These are phyloP conservation scores for Porpolomopsis calyptriformis DNA, from an alignment of 768 basidiomycete species.

Conservation along the genomic window DNA sequence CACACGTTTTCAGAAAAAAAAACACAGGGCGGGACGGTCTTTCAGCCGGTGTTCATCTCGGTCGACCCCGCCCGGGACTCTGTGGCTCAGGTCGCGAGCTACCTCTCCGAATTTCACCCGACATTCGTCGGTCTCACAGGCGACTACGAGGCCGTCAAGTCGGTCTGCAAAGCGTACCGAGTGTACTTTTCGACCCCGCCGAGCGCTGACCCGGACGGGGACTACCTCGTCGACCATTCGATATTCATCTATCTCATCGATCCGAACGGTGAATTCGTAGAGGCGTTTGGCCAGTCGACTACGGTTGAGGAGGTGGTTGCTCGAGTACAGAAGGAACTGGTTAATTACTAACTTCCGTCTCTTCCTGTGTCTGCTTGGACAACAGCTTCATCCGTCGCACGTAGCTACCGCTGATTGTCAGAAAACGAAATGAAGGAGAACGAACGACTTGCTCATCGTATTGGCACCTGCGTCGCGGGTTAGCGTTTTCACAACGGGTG, in stretches of 20 bases:
- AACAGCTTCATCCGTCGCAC: slow-evolving; percentile 82
- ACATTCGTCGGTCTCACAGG: slow-evolving; percentile 83
- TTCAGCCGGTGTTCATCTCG: slow-evolving; percentile 89
- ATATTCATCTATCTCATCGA: slow-evolving; percentile 99
- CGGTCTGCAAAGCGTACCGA: slow-evolving; percentile 87
- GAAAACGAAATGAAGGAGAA: slow-evolving; percentile 4
- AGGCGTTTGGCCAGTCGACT: slow-evolving; percentile 87
- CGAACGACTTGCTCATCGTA: slow-evolving; percentile 82
- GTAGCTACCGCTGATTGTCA: slow-evolving; percentile 39
- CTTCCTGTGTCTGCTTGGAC: slow-evolving; percentile 66
- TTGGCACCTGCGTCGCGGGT: slow-evolving; percentile 55
- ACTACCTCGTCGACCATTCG: slow-evolving; percentile 95
- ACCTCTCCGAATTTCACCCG: slow-evolving; percentile 83
- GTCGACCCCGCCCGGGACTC: slow-evolving; percentile 93
- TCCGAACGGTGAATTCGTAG: slow-evolving; percentile 85
- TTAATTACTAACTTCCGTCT: no score
- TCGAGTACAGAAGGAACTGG: slow-evolving; percentile 6
- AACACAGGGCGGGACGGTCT: slow-evolving; percentile 53
- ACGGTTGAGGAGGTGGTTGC: slow-evolving; percentile 56
- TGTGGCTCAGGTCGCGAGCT: slow-evolving; percentile 45
- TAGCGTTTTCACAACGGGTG: slow-evolving; percentile 1
- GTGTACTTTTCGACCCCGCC: slow-evolving; percentile 98
- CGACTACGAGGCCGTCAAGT: slow-evolving; percentile 70
- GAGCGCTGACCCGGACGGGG: slow-evolving; percentile 73
- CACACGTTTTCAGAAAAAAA: slow-evolving; percentile 31